Evolutionary conservation across 805 yeast genomes (phyloP), one percentile per base, ranked within the genome.

Genomic region (Teunomyces aglyptinius): DNA sequence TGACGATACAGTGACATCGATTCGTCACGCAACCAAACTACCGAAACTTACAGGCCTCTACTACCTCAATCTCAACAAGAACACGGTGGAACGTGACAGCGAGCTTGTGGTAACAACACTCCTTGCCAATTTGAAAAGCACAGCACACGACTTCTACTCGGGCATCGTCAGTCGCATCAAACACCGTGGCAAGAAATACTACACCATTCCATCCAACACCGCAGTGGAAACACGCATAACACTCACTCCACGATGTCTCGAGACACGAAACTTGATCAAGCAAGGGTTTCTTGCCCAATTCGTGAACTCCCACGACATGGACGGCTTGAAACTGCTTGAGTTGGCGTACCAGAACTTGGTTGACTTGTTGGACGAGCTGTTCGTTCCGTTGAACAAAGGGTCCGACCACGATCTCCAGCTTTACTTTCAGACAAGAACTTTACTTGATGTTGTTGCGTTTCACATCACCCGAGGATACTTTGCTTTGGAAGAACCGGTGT

Each of bases 401-500:
- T 56, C 67, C 2, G 46, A 48, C 2, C 75, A 69, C 49, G 76
- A 72, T 48, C 22, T 43, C 4, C 49, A 49, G 15, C 47, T 72
- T 8, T 64, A 64, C 39, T 28, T 7, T 4, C 71, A 68, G 41
- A 57, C 76, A 31, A 60, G 88, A 36, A 56, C 59, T 7, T 61
- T 85, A 40, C 60, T 86, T 5, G 96, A 89, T 57, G 60, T 80
- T 3, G 57, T 79, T 5, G 83, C 85, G 0, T 71, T 85, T 43
- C 86, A 85, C 54, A 81, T 87, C 7, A 78, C 80, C 6, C 74
- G 86, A 50, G 69, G 82, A 1, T 78, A 81, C 53, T 68, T 87
- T 20, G 80, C 85, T 11, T 48, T 79, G 11, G 86, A 79, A 35
- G 81, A 78, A 49, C 76, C 85, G 1, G 71, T 81, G 32, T 54